These are phyloP conservation scores for Phytophthora sp. DNA, from an alignment of 352 stramenopile genomes.

Conservation along the genomic window DNA sequence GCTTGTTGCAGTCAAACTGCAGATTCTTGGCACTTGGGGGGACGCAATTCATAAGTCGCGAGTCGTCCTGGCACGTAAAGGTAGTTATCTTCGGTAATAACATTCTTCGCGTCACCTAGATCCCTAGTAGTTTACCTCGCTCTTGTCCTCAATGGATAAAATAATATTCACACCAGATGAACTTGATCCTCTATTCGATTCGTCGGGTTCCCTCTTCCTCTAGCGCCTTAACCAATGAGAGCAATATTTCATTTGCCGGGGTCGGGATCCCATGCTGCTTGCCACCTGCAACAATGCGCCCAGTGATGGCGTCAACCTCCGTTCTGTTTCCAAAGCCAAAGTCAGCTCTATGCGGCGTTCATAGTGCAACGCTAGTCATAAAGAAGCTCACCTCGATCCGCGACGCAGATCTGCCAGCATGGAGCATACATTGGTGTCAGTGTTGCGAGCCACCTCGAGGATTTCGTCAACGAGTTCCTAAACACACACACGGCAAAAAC, in stretches of 20 bases:
- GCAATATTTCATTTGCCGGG: slow-evolving; percentile 65
- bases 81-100: too few species aligned
- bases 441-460: slow-evolving; percentile 57
- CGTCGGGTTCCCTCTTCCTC: slow-evolving; percentile 40
- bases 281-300: slow-evolving; percentile 58
- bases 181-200: neutral
- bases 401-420: slow-evolving; percentile 76
- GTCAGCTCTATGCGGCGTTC: too few species aligned
- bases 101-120: too few species aligned
- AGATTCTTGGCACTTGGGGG: too few species aligned
- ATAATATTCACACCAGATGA: neutral
- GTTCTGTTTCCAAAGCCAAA: slow-evolving; percentile 48
- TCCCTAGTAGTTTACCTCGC: too few species aligned
- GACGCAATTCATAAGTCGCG: too few species aligned
- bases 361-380: too few species aligned
- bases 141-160: too few species aligned
- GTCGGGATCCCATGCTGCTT: slow-evolving; percentile 55
- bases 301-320: slow-evolving; percentile 80
- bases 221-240: slow-evolving; percentile 64
- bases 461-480: slow-evolving; percentile 67
- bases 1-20: too few species aligned
- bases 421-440: slow-evolving; percentile 71
- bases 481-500: neutral
- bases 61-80: too few species aligned
- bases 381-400: slow-evolving; percentile 47